Base-by-base conservation (phyloP, 2,329 filamentous ascomycete genomes). In the Cladorrhinum sp. region DNA sequence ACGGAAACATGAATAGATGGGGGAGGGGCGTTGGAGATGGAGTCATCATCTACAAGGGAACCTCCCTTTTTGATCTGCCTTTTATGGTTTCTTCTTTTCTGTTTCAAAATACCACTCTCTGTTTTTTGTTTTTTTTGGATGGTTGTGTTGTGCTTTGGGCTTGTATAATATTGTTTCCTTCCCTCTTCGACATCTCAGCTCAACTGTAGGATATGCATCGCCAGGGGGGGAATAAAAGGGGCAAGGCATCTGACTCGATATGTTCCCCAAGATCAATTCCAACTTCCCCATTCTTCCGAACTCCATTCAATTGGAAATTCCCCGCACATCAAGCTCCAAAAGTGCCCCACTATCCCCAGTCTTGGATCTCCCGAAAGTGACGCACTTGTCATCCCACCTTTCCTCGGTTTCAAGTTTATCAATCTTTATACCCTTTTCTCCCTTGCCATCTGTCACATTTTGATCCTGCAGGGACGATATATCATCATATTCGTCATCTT, bases 21-120 rank as follows among this genome's bases (percentile, higher is more conserved):
- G 18, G 18, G 42, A 16, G 18, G 6, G 42, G 42, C 42, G 42
- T 46, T 46, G 42, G 42, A 18, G n/a, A 46, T 18, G 42, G 42
- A 46, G 16, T 42, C 36, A n/a, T 46, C n/a, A 18, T 21, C 3
- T 18, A 46, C 8, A 21, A 4, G 42, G 42, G 16, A 20, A 16
- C 16, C 42, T 46, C 16, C 42, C 18, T 46, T 46, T 16, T 46
- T 21, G 42, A 46, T 46, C 42, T 46, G 16, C 6, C 42, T 46
- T 46, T 46, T 46, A 10, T 18, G 14, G 2, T 46, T 46, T 46
- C 42, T 46, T 46, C 3, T 46, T 21, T 2, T 8, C 16, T 18
- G 16, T 46, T 46, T 20, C n/a, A 57, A 49, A 46, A 28, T 39
- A 55, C 53, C 53, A 33, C 54, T 57, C 24, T 57, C 20, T 49